Percentiles rank a stretch among this genome's conserved stretches.
Evolutionary conservation across 1,284 basidiomycete genomes (phyloP).

Genomic region (Termitomyces sp.): DNA sequence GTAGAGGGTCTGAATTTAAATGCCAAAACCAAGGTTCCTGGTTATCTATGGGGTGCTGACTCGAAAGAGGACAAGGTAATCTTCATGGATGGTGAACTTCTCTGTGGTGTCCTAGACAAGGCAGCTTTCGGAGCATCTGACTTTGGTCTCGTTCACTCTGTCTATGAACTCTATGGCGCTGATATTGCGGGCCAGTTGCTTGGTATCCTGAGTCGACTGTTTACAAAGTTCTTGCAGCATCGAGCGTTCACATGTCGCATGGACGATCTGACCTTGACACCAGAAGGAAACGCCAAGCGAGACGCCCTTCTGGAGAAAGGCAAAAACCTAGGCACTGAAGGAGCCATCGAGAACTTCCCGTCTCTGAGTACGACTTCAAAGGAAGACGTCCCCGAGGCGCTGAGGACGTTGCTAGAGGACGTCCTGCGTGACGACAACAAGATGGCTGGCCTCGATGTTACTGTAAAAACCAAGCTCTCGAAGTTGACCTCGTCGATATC

Average conservation of each 20-base stretch:
- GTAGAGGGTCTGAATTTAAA: slow-evolving; percentile 83
- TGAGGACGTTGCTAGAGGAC: slow-evolving; percentile 76
- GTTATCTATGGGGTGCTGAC: slow-evolving; percentile 76
- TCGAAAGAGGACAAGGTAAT: slow-evolving; percentile 85
- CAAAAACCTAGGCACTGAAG: slow-evolving; percentile 74
- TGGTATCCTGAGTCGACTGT: slow-evolving; percentile 88
- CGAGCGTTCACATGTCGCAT: slow-evolving; percentile 98
- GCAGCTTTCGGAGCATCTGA: slow-evolving; percentile 95
- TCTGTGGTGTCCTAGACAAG: slow-evolving; percentile 94
- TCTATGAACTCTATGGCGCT: slow-evolving; percentile 97
- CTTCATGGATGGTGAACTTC: slow-evolving; percentile 90
- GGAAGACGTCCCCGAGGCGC: slow-evolving; percentile 47
- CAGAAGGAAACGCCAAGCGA: slow-evolving; percentile 73
- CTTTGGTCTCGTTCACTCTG: slow-evolving; percentile 95
- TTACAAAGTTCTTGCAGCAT: slow-evolving; percentile 96
- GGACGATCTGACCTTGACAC: slow-evolving; percentile 93
- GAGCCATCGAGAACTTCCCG: slow-evolving; percentile 88
- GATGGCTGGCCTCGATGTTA: slow-evolving; percentile 93
- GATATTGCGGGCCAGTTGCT: slow-evolving; percentile 88
- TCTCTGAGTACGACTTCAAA: slow-evolving; percentile 50
- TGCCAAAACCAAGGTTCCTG: slow-evolving; percentile 85
- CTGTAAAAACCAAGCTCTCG: slow-evolving; percentile 81
- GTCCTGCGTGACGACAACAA: slow-evolving; percentile 96
- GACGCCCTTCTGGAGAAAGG: slow-evolving; percentile 67
- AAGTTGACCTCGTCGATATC: slow-evolving; percentile 90